Conservation (phyloP, 1,284 basidiomycete genomes). For the Schizophyllum amplum region DNA sequence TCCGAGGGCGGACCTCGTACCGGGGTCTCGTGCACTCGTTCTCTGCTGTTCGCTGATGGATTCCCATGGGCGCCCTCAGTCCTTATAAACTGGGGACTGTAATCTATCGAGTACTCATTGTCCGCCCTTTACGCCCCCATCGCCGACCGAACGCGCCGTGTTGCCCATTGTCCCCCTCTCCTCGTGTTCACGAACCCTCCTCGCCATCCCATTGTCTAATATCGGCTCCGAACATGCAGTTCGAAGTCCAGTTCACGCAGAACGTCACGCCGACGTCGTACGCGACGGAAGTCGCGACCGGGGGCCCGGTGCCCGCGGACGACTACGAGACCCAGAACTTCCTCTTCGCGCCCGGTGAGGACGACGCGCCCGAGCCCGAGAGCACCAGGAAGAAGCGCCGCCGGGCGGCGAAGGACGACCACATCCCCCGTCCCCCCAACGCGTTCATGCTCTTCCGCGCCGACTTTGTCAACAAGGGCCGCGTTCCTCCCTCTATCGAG, state of each 20-base stretch:
- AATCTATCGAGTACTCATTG: neutral
- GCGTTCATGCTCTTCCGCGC: conserved; percentile 81
- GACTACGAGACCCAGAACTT: neutral
- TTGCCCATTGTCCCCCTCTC: neutral
- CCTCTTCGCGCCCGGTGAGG: neutral
- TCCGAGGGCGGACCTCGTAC: neutral
- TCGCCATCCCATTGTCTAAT: neutral
- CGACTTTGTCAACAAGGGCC: conserved; percentile 35
- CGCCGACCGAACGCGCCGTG: neutral
- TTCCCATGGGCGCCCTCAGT: neutral
- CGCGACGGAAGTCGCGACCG: neutral
- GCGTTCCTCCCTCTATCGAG: conserved; percentile 38
- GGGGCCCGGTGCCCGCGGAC: neutral
- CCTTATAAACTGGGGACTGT: neutral
- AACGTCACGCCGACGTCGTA: neutral
- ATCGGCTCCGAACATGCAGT: neutral
- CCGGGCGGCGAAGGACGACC: conserved; percentile 1
- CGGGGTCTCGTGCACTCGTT: neutral
- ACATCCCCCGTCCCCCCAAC: conserved; percentile 66
- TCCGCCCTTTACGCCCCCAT: neutral
- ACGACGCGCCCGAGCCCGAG: neutral
- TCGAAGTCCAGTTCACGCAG: neutral
- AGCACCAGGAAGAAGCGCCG: neutral
- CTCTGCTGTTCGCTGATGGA: neutral
- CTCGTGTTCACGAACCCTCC: neutral